Evolutionary conservation across 2,329 filamentous ascomycete species (phyloP).

Genomic region (Hypoxylon rubiginosum): DNA sequence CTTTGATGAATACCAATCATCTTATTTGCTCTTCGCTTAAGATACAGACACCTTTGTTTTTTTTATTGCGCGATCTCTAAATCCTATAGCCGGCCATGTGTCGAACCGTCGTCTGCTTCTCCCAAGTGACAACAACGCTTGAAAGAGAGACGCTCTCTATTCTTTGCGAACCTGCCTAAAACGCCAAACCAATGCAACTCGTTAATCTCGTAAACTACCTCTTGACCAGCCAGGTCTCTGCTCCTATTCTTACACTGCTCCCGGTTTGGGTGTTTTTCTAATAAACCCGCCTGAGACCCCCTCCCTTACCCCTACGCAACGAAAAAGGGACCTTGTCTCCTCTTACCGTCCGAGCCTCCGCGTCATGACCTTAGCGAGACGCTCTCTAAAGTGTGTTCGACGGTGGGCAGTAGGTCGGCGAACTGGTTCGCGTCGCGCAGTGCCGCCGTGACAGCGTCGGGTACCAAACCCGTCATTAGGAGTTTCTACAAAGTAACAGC

Average conservation of each 20-base stretch:
- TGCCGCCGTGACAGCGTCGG: conserved; percentile 76
- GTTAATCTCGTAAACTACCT: conserved; percentile 25
- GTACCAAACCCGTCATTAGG: conserved; percentile 55
- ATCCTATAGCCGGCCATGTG: conserved; percentile 8
- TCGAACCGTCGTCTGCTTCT: background rate
- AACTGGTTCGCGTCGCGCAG: conserved; percentile 79
- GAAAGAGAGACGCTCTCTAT: background rate
- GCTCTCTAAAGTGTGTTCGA: conserved; percentile 71
- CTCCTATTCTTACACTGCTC: conserved; percentile 28
- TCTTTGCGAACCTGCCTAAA: conserved; percentile 15
- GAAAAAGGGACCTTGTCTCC: background rate
- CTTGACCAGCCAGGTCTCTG: background rate
- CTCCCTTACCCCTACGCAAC: background rate
- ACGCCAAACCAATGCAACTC: conserved; percentile 39
- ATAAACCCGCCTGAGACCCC: too few relatives aligned
- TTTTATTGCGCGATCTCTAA: conserved; percentile 5
- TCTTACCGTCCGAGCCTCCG: background rate
- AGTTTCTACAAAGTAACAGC: conserved; percentile 51
- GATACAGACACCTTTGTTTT: too few relatives aligned
- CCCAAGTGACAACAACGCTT: background rate
- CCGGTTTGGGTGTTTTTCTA: background rate
- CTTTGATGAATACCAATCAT: conserved; percentile 20
- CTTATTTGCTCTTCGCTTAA: conserved; percentile 19
- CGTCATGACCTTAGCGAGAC: conserved; percentile 44
- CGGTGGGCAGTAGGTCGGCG: conserved; percentile 70